These are phyloP conservation scores for Pichia thaimueangensis DNA, from an alignment of 805 yeast genomes.

Conservation along the genomic window DNA sequence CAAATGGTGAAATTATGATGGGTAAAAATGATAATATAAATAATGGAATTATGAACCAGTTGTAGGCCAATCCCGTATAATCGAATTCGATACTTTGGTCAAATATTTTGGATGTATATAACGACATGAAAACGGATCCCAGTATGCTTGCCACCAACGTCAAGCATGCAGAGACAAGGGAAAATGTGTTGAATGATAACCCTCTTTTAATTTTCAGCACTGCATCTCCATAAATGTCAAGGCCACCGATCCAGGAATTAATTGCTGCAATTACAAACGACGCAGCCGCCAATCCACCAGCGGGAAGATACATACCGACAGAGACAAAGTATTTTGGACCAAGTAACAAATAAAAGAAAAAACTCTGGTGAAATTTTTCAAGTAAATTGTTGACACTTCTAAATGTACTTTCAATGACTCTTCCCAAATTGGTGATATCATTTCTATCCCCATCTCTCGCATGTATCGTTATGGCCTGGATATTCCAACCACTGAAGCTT, in stretches of 20 bases:
- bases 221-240: constrained; percentile 20
- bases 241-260: constrained; percentile 45
- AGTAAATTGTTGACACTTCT: constrained; percentile 85
- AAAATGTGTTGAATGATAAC: constrained; percentile 20
- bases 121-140: background rate
- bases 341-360: constrained; percentile 81
- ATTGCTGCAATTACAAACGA: constrained; percentile 65
- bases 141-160: constrained; percentile 18
- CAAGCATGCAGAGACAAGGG: constrained; percentile 27
- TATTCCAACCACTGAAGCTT: constrained; percentile 93
- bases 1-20: background rate
- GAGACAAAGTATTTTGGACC: constrained; percentile 80
- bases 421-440: constrained; percentile 88
- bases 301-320: constrained; percentile 87
- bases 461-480: constrained; percentile 77
- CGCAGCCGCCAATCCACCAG: constrained; percentile 67
- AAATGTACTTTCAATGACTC: constrained; percentile 80
- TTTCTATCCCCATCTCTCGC: constrained; percentile 50
- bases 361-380: constrained; percentile 96
- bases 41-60: constrained; percentile 16
- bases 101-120: constrained; percentile 9
- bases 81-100: background rate
- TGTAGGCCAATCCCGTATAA: constrained; percentile 7
- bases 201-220: background rate
- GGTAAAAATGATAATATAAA: constrained; percentile 10